A percentile compares a stretch with the other conserved stretches of the same genome.
phyloP scores from a whole-genome alignment of 306 rosid genomes.

The Ziziphus jujuba region DNA sequence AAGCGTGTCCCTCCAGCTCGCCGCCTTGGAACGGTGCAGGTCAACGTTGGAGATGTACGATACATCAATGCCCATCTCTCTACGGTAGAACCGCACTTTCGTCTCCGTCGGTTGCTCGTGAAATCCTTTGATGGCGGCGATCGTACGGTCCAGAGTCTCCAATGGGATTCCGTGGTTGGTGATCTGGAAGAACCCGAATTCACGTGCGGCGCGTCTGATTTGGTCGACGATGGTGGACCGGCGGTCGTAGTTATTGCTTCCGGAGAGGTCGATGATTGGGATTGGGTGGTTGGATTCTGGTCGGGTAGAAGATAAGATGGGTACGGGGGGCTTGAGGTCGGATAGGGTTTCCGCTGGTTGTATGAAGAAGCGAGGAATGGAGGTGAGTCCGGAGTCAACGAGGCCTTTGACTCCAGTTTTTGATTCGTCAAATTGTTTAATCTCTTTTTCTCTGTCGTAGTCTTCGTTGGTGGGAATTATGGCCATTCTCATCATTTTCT shows the following conservation, averaged over 20 bases:
- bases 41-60: slow-evolving; percentile 38
- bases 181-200: slow-evolving; percentile 47
- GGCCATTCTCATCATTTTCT: not conserved
- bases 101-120: slow-evolving; percentile 37
- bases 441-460: slow-evolving; percentile 27
- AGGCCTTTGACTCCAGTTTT: slow-evolving; percentile 41
- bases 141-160: slow-evolving; percentile 20
- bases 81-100: slow-evolving; percentile 17
- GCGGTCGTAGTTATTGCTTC: not conserved
- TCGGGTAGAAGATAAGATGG: slow-evolving; percentile 11
- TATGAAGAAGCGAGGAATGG: slow-evolving; percentile 38
- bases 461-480: not conserved
- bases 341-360: slow-evolving; percentile 25
- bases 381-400: slow-evolving; percentile 32
- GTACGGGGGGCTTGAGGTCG: slow-evolving; percentile 34
- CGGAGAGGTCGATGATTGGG: slow-evolving; percentile 32
- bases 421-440: slow-evolving; percentile 38
- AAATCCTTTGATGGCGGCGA: slow-evolving; percentile 37
- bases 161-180: slow-evolving; percentile 41
- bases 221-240: slow-evolving; percentile 31
- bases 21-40: too few relatives aligned
- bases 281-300: slow-evolving; percentile 2
- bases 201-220: slow-evolving; percentile 30
- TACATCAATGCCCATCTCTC: slow-evolving; percentile 28
- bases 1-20: slow-evolving; percentile 81